These are phyloP conservation scores for Boletellus deceptivus DNA, from an alignment of 1,284 basidiomycete genomes.

Conservation along the genomic window DNA sequence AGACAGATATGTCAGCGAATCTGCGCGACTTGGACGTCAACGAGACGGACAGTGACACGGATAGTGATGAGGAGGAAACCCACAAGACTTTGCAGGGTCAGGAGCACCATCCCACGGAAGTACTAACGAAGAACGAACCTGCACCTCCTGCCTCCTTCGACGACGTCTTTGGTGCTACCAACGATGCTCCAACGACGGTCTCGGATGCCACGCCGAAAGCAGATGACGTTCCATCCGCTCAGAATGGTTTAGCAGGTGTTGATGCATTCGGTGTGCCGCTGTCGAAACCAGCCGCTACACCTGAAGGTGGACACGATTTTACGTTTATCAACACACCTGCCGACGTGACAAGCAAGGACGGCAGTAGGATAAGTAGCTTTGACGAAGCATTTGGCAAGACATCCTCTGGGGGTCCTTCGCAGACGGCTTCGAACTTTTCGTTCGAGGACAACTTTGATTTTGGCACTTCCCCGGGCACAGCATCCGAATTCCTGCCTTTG, in stretches of 20 bases:
- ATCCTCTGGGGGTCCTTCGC: constrained; percentile 37
- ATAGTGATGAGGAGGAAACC: constrained; percentile 53
- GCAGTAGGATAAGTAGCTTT: constrained; percentile 62
- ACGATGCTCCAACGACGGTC: constrained; percentile 4
- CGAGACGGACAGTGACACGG: constrained; percentile 51
- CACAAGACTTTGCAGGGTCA: constrained; percentile 19
- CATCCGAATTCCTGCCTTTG: constrained; percentile 29
- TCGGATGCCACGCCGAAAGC: constrained; percentile 15
- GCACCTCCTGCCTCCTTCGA: constrained; percentile 31
- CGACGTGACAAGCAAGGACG: constrained; percentile 15
- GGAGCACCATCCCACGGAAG: constrained; percentile 16
- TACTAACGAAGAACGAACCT: constrained; percentile 17
- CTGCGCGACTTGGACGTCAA: constrained; percentile 66
- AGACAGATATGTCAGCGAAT: constrained; percentile 52
- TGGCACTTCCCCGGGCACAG: constrained; percentile 44
- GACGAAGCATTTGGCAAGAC: constrained; percentile 68
- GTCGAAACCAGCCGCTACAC: constrained; percentile 12
- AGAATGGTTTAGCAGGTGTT: constrained; percentile 18
- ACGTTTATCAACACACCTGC: constrained; percentile 19
- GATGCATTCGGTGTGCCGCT: constrained; percentile 34
- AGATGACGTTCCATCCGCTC: constrained; percentile 25
- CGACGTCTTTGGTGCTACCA: constrained; percentile 31
- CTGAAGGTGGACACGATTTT: constrained; percentile 26
- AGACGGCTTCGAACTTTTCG: constrained; percentile 47
- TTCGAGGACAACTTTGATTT: constrained; percentile 92